Evolutionary conservation across 306 rosid species (phyloP).

Genomic region (Dryas octopetala): DNA sequence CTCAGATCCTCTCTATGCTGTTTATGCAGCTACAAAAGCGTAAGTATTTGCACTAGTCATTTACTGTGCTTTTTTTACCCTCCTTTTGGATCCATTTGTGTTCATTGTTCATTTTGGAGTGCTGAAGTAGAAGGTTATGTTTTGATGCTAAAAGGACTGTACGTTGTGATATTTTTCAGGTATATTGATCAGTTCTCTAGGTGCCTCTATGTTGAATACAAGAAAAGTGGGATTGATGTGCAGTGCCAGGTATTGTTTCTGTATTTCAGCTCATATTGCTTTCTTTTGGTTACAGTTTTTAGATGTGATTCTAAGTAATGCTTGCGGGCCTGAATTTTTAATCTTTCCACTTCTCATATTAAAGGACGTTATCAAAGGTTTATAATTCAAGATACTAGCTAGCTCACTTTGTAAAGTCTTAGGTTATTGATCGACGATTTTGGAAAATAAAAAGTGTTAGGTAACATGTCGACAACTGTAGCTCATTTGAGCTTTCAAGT

Average conservation of each 20-base stretch:
- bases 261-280: neutral
- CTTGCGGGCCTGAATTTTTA: too few relatives aligned
- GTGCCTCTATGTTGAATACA: constrained; percentile 89
- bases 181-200: constrained; percentile 94
- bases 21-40: constrained; percentile 98
- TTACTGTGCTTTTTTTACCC: neutral
- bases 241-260: constrained; percentile 91
- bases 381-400: neutral
- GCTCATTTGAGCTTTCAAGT: neutral
- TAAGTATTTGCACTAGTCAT: constrained; percentile 32
- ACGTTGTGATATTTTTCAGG: constrained; percentile 41
- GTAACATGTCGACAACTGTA: neutral
- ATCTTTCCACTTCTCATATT: neutral
- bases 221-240: constrained; percentile 88
- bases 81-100: neutral
- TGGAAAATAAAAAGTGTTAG: neutral
- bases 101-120: neutral
- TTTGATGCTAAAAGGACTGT: constrained; percentile 5
- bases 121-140: neutral
- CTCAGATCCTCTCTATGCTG: constrained; percentile 93
- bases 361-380: neutral
- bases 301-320: neutral
- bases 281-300: neutral
- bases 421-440: neutral
- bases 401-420: neutral